These are phyloP conservation scores for Elongisporangium undulatum DNA, from an alignment of 352 stramenopile species.

Conservation along the genomic window DNA sequence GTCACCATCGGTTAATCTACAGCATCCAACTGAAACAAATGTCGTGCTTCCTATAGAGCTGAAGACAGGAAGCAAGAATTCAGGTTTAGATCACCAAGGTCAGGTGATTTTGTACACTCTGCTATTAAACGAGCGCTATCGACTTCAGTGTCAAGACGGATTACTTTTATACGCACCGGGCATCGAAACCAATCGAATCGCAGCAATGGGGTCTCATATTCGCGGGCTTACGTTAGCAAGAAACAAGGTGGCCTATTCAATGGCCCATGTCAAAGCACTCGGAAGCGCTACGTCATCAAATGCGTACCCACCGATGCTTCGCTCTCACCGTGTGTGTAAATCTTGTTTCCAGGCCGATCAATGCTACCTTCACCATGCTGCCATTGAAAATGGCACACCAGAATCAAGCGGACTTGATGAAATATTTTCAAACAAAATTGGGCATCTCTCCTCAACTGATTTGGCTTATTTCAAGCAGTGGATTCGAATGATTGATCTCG, in stretches of 20 bases:
- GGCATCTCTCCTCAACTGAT: slow-evolving; percentile 49
- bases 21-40: not conserved
- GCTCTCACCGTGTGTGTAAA: slow-evolving; percentile 55
- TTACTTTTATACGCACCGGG: slow-evolving; percentile 70
- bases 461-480: slow-evolving; percentile 69
- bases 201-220: slow-evolving; percentile 47
- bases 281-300: slow-evolving; percentile 38
- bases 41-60: slow-evolving; percentile 75
- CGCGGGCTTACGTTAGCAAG: slow-evolving; percentile 61
- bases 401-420: slow-evolving; percentile 68
- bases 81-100: slow-evolving; percentile 52
- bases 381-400: slow-evolving; percentile 63
- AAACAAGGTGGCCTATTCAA: slow-evolving; percentile 65
- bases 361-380: slow-evolving; percentile 82
- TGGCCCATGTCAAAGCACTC: slow-evolving; percentile 53
- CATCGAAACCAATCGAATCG: slow-evolving; percentile 66
- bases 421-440: slow-evolving; percentile 50
- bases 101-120: slow-evolving; percentile 90
- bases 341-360: slow-evolving; percentile 82
- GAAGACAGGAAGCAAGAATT: slow-evolving; percentile 85
- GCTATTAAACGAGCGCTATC: slow-evolving; percentile 77
- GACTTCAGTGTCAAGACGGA: slow-evolving; percentile 45
- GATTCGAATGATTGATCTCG: slow-evolving; percentile 66
- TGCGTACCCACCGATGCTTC: slow-evolving; percentile 72
- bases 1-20: slow-evolving; percentile 1